These are phyloP conservation scores for Fusarium proliferatum DNA, from an alignment of 2,329 filamentous ascomycete species.

Conservation along the genomic window DNA sequence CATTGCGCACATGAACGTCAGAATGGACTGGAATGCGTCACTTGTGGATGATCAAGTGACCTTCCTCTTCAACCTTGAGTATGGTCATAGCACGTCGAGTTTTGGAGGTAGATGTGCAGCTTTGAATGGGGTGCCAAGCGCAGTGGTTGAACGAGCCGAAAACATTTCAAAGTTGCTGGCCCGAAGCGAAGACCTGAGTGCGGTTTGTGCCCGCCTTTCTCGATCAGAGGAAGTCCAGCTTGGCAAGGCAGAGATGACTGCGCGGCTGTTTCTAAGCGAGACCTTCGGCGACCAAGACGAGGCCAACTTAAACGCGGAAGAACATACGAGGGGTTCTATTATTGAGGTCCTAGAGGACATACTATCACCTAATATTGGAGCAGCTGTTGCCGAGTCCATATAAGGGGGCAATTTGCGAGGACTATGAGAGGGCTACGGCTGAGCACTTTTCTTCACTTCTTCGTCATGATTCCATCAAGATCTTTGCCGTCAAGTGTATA, in stretches of 20 bases:
- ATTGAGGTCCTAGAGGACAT: conserved; percentile 34
- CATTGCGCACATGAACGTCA: conserved; percentile 79
- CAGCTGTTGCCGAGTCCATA: neutral
- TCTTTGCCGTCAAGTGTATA: neutral
- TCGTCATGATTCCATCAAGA: neutral
- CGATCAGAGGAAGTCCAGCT: conserved; percentile 72
- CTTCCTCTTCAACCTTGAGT: conserved; percentile 77
- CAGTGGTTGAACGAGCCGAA: conserved; percentile 80
- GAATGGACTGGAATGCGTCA: conserved; percentile 63
- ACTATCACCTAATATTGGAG: conserved; percentile 10
- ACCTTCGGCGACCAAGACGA: conserved; percentile 24
- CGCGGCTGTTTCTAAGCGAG: conserved; percentile 65
- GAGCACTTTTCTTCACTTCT: neutral
- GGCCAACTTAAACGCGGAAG: neutral
- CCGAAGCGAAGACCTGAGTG: conserved; percentile 79
- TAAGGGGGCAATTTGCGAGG: too few relatives aligned
- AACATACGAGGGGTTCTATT: neutral
- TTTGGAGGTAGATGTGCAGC: conserved; percentile 89
- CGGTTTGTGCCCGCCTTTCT: conserved; percentile 76
- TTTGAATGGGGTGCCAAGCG: conserved; percentile 81
- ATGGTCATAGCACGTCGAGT: conserved; percentile 80
- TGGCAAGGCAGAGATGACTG: conserved; percentile 71
- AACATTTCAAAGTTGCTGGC: conserved; percentile 75
- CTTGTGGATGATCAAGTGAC: conserved; percentile 71
- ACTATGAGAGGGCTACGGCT: neutral